Evolutionary conservation across 148 eudicot genomes (phyloP).

Genomic region (Euryodendron excelsum): DNA sequence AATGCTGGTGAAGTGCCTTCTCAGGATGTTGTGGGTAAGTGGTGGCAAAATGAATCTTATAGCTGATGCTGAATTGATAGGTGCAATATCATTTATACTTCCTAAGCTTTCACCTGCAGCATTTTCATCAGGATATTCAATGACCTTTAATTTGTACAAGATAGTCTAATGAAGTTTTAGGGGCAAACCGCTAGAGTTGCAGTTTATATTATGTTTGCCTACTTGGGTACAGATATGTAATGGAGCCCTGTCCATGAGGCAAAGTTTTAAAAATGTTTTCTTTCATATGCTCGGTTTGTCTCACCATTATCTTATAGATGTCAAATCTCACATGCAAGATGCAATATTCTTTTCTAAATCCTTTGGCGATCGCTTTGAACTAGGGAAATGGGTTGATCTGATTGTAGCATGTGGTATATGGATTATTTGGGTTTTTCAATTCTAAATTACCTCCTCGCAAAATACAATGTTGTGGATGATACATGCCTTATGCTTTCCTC

Average conservation of each 20-base stretch:
- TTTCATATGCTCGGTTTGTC: background rate
- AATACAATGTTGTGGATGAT: too few relatives aligned
- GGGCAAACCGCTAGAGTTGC: too few relatives aligned
- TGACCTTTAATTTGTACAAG: too few relatives aligned
- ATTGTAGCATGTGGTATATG: too few relatives aligned
- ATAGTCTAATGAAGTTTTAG: too few relatives aligned
- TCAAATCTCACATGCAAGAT: background rate
- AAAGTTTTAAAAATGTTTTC: background rate
- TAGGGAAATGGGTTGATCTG: background rate
- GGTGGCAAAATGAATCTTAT: background rate
- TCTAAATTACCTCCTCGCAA: too few relatives aligned
- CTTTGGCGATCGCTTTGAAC: background rate
- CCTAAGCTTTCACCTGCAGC: background rate
- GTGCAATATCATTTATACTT: background rate
- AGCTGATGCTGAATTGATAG: background rate
- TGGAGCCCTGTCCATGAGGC: too few relatives aligned
- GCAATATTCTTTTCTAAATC: background rate
- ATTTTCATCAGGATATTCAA: background rate
- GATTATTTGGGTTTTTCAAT: too few relatives aligned
- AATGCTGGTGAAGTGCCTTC: slow-evolving; percentile 66
- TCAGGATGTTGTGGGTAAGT: slow-evolving; percentile 73
- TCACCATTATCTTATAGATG: background rate
- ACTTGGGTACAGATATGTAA: too few relatives aligned
- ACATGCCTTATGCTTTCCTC: too few relatives aligned
- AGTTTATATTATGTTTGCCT: too few relatives aligned